phyloP scores from a whole-genome alignment of 2,329 filamentous ascomycete genomes.

The Trichoderma sp. region DNA sequence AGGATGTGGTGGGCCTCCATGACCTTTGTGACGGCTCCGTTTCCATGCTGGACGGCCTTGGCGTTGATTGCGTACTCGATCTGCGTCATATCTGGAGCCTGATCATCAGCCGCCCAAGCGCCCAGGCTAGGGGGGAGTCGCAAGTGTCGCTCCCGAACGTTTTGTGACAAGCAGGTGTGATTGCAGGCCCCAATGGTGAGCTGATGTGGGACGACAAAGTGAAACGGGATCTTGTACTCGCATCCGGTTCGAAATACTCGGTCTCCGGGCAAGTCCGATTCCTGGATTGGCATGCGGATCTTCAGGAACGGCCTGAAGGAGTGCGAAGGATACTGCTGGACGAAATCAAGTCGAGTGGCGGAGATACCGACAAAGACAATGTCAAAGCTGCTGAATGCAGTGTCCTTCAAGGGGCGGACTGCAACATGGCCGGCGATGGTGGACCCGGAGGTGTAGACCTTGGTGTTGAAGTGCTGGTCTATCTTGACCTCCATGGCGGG shows the following conservation, averaged over 20 bases:
- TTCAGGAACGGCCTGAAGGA: constrained; percentile 59
- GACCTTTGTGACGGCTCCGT: constrained; percentile 35
- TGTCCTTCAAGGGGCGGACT: constrained; percentile 50
- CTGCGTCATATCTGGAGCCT: constrained; percentile 57
- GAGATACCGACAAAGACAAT: constrained; percentile 56
- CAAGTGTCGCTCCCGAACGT: constrained; percentile 55
- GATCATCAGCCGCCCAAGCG: constrained; percentile 57
- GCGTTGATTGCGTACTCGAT: constrained; percentile 58
- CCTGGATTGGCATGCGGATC: constrained; percentile 55
- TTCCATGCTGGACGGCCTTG: constrained; percentile 40
- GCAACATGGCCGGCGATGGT: constrained; percentile 53
- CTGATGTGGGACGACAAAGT: constrained; percentile 61
- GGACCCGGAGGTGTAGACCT: constrained; percentile 60
- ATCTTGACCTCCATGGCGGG: constrained; percentile 53
- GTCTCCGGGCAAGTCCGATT: constrained; percentile 51
- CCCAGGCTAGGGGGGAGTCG: constrained; percentile 57
- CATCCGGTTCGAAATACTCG: constrained; percentile 52
- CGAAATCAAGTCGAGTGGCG: constrained; percentile 55
- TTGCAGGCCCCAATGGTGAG: constrained; percentile 60
- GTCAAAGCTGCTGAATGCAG: constrained; percentile 55
- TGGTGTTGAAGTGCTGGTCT: constrained; percentile 56
- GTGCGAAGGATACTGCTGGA: constrained; percentile 51
- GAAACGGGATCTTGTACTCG: constrained; percentile 57
- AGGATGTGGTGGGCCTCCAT: constrained; percentile 50
- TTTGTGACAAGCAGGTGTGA: constrained; percentile 50